phyloP scores from a whole-genome alignment of 352 stramenopile species.

The Pythium aristosporum region DNA sequence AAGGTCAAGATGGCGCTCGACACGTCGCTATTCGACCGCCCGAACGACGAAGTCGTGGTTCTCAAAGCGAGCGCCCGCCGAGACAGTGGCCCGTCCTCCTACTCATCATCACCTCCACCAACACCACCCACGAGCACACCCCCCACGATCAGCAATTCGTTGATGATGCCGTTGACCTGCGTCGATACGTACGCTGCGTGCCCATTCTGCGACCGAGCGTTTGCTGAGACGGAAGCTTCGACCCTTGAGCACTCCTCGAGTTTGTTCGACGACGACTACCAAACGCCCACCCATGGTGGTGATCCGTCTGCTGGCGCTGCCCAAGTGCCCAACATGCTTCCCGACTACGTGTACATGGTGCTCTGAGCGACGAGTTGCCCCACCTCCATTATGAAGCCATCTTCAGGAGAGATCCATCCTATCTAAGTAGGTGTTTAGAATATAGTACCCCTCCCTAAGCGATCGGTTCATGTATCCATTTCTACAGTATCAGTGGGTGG shows the following conservation, averaged over 20 bases:
- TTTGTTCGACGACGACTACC: background rate
- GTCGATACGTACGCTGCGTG: background rate
- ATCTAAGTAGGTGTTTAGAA: background rate
- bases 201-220: background rate
- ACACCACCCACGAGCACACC: too few species aligned
- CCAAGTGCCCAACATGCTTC: background rate
- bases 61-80: too few species aligned
- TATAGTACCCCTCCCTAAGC: background rate
- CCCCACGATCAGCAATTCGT: background rate
- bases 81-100: background rate
- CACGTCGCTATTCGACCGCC: slow-evolving; percentile 1
- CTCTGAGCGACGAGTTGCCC: background rate
- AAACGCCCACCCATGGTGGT: background rate
- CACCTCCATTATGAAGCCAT: background rate
- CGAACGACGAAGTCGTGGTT: background rate
- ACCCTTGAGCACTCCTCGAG: background rate
- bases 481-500: background rate
- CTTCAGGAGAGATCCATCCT: background rate
- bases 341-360: background rate
- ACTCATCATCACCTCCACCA: too few species aligned
- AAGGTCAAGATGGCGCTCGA: background rate
- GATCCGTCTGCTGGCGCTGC: background rate
- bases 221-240: background rate
- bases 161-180: background rate
- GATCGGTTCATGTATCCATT: background rate